phyloP scores from a whole-genome alignment of 495 filamentous ascomycete genomes.

The Daldinia grandis region DNA sequence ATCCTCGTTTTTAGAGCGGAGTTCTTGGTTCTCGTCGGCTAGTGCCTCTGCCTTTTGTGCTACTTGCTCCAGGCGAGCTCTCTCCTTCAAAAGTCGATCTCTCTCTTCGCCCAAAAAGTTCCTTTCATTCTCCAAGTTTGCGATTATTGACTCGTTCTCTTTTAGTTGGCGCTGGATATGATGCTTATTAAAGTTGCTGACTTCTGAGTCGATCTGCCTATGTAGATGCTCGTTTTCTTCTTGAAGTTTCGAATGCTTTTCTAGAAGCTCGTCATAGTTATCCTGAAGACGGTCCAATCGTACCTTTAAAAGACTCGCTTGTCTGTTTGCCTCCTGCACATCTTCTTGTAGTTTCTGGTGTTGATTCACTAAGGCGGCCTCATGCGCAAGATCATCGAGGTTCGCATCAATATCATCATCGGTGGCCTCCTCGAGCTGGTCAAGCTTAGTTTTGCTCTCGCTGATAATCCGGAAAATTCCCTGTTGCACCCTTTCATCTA shows the following conservation, averaged over 20 bases:
- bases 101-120: slow-evolving; percentile 52
- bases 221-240: slow-evolving; percentile 62
- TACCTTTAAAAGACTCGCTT: slow-evolving; percentile 62
- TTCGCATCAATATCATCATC: slow-evolving; percentile 8
- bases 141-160: slow-evolving; percentile 44
- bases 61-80: slow-evolving; percentile 54
- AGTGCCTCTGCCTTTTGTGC: slow-evolving; percentile 55
- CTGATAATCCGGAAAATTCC: slow-evolving; percentile 36
- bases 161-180: slow-evolving; percentile 42
- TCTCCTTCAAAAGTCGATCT: slow-evolving; percentile 54
- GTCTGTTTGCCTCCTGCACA: slow-evolving; percentile 61
- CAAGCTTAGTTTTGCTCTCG: slow-evolving; percentile 28
- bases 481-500: slow-evolving; percentile 30
- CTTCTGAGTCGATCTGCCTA: slow-evolving; percentile 66
- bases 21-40: slow-evolving; percentile 66
- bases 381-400: slow-evolving; percentile 42
- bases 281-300: slow-evolving; percentile 66
- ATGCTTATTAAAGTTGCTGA: slow-evolving; percentile 43
- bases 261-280: slow-evolving; percentile 68
- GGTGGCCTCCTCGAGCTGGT: slow-evolving; percentile 8
- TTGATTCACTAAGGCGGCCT: slow-evolving; percentile 32
- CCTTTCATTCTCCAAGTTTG: slow-evolving; percentile 54
- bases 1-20: slow-evolving; percentile 76
- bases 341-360: slow-evolving; percentile 37
- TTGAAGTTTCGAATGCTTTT: slow-evolving; percentile 65